phyloP scores from a whole-genome alignment of 108 stramenopile genomes.

The Nitzschia sp. region DNA sequence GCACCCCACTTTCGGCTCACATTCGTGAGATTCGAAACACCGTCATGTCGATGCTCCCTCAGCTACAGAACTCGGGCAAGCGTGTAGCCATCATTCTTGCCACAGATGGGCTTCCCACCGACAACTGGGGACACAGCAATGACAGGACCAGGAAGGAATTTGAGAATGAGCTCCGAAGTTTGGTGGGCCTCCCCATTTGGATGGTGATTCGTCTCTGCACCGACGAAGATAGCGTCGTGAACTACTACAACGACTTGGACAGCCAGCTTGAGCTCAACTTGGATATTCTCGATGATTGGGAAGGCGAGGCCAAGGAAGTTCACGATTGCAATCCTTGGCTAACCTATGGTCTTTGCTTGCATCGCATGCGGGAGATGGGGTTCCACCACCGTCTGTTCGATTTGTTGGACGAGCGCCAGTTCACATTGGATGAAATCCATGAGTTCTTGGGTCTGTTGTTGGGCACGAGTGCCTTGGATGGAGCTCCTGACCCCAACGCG shows the following conservation, averaged over 20 bases:
- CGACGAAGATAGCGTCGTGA: constrained; percentile 74
- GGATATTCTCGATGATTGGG: constrained; percentile 87
- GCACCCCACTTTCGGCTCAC: constrained; percentile 75
- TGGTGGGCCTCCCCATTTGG: constrained; percentile 83
- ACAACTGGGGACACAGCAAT: constrained; percentile 44
- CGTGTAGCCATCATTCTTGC: constrained; percentile 80
- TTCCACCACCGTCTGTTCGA: constrained; percentile 79
- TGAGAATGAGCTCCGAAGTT: constrained; percentile 48
- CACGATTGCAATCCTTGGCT: constrained; percentile 82
- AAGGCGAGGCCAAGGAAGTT: constrained; percentile 82
- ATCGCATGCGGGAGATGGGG: constrained; percentile 87
- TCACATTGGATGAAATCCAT: constrained; percentile 62
- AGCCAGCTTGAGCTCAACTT: constrained; percentile 70
- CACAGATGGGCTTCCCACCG: constrained; percentile 84
- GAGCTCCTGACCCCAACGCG: constrained; percentile 65
- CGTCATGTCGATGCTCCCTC: constrained; percentile 48
- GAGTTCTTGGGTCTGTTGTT: constrained; percentile 72
- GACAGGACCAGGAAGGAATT: constrained; percentile 32
- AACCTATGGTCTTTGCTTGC: constrained; percentile 84
- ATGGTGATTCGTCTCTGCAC: constrained; percentile 88
- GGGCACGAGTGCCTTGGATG: constrained; percentile 44
- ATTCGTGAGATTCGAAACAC: constrained; percentile 64
- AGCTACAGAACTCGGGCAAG: constrained; percentile 55
- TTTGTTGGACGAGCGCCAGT: constrained; percentile 74
- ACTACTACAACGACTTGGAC: constrained; percentile 86